Percentiles rank a stretch among this genome's conserved stretches.
Evolutionary conservation across 2,329 filamentous ascomycete species (phyloP).

Genomic region (Sphaceloma murrayae): DNA sequence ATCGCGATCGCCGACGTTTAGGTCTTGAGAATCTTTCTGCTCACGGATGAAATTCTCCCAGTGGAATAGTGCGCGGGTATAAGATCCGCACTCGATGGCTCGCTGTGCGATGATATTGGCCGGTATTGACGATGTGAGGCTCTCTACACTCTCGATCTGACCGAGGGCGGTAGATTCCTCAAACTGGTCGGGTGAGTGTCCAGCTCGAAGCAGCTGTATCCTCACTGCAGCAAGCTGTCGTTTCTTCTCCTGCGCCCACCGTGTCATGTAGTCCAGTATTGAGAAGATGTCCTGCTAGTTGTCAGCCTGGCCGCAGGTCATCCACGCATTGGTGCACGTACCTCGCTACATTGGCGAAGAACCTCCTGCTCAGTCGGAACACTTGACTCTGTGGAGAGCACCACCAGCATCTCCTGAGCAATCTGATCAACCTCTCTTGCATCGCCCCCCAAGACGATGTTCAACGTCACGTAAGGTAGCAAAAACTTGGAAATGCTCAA

Average conservation of each 20-base stretch:
- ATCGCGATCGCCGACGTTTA: constrained; percentile 42
- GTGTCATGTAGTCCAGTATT: constrained; percentile 80
- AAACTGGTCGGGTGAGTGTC: constrained; percentile 36
- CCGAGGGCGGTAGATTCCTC: constrained; percentile 45
- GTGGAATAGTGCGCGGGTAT: constrained; percentile 83
- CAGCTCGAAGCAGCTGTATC: constrained; percentile 36
- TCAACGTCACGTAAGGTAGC: constrained; percentile 76
- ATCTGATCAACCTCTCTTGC: constrained; percentile 56
- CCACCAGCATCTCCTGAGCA: constrained; percentile 60
- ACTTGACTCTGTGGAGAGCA: constrained; percentile 58
- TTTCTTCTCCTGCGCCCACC: constrained; percentile 77
- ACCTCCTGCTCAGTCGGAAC: constrained; percentile 55
- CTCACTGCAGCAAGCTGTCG: constrained; percentile 36
- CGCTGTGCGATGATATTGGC: constrained; percentile 67
- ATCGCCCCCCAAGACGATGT: constrained; percentile 66
- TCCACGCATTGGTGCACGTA: constrained; percentile 39
- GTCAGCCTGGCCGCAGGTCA: constrained; percentile 9
- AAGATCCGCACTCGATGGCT: constrained; percentile 89
- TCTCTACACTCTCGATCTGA: constrained; percentile 57
- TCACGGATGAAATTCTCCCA: constrained; percentile 82
- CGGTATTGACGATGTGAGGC: constrained; percentile 59
- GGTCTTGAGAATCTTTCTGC: constrained; percentile 31
- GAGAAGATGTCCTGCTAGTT: constrained; percentile 68
- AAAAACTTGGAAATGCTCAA: constrained; percentile 78
- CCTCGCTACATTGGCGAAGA: constrained; percentile 78